Evolutionary conservation across 225 moss, liverwort and hornwort species (phyloP), one percentile per base, ranked within the genome.

Genomic region (Straminergon stramineum): DNA sequence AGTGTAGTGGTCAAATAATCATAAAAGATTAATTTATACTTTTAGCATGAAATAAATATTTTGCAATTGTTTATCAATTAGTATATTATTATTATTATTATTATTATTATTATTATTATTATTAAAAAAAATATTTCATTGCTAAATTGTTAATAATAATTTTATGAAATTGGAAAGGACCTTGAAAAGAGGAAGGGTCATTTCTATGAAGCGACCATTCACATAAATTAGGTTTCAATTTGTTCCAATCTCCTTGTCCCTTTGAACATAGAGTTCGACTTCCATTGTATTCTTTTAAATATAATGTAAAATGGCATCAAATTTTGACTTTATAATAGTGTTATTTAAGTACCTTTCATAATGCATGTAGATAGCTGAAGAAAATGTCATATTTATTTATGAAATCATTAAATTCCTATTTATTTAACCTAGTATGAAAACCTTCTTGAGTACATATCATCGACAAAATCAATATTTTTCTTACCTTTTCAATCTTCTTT

Each of bases 51-150:
- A 41, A 5, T n/a, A 48, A 48, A 11, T 60, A 0, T 5, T 1
- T 4, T 2, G 0, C 0, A 39, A 60, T 10, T 60, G 2, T 11
- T n/a, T 55, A 28, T 17, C 0, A 0, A 0, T 18, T 12, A 19
- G 5, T 5, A 48, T 48, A 48, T 48, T 48, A 48, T 48, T 48
- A 48, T 48, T 48, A 45, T 45, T 45, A 48, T 48, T 48, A 48
- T 48, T 48, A 48, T 27, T 2, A 19, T 48, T 48, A 48, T 48
- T 48, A 45, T 45, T 45, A 48, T 48, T 48, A 48, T 48, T 48
- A 48, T 27, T 2, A 19, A 37, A 17, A 39, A 11, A 4, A 23
- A 9, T 10, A 0, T 10, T 57, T 80, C 12, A 18, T 18, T 7
- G 2, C 17, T 28, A 60, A 80, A 39, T 28, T 28, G 0, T 39